A percentile compares a stretch with the other conserved stretches of the same genome.
Conservation (phyloP, 2,329 filamentous ascomycete species). For the Penicillium italicum region DNA sequence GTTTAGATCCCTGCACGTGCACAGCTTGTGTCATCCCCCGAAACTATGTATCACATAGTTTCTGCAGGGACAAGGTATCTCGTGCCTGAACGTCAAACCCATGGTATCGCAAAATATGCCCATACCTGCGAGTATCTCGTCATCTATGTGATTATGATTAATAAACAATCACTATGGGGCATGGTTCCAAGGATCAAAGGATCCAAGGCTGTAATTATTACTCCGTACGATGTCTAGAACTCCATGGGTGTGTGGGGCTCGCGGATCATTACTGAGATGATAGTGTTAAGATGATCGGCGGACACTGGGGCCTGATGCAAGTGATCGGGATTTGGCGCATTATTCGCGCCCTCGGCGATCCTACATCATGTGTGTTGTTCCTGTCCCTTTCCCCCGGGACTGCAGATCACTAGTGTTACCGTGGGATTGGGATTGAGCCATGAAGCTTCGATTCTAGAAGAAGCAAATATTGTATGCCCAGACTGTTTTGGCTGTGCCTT, state of each 20-base stretch:
- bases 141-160: neutral
- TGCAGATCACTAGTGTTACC: neutral
- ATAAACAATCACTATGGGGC: no score
- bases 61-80: neutral
- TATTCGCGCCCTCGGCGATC: neutral
- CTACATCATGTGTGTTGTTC: neutral
- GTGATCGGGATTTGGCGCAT: neutral
- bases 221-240: neutral
- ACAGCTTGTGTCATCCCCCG: neutral
- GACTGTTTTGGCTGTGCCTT: neutral
- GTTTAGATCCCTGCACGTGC: neutral
- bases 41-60: neutral
- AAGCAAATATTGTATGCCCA: neutral
- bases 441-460: neutral
- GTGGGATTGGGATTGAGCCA: slow-evolving; percentile 1
- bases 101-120: neutral
- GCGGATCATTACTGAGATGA: neutral
- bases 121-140: no score
- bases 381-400: neutral
- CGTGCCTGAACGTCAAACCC: neutral
- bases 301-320: neutral
- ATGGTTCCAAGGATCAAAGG: no score
- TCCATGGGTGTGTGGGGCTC: neutral
- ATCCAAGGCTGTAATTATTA: neutral
- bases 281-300: neutral